Conservation (phyloP, 2,329 filamentous ascomycete genomes). For the Fusarium torreyae region DNA sequence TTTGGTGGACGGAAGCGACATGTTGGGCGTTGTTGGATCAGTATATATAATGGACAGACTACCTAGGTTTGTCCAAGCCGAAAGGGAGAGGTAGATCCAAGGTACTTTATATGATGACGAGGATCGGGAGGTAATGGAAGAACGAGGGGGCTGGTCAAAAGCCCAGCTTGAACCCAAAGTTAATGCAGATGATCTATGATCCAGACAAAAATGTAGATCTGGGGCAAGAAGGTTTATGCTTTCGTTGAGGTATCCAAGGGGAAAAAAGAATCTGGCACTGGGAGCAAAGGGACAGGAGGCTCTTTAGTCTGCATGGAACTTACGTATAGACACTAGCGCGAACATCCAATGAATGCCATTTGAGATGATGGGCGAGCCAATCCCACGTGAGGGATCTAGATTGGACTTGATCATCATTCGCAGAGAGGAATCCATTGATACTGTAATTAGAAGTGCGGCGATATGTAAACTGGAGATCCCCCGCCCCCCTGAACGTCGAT, state of each 20-base stretch:
- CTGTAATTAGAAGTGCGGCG: slow-evolving; percentile 20
- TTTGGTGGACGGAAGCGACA: slow-evolving; percentile 60
- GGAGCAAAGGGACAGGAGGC: slow-evolving; percentile 23
- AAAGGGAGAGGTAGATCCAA: neutral
- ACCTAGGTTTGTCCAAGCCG: slow-evolving; percentile 1
- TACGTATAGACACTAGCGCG: slow-evolving; percentile 22
- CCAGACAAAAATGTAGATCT: slow-evolving; percentile 1
- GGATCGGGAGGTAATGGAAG: neutral
- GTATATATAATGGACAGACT: neutral
- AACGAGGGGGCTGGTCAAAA: slow-evolving; percentile 12
- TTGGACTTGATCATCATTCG: slow-evolving; percentile 33
- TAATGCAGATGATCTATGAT: slow-evolving; percentile 2
- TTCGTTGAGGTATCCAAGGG: slow-evolving; percentile 28
- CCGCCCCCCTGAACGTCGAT: slow-evolving; percentile 34
- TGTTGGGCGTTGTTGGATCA: slow-evolving; percentile 40
- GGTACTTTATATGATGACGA: neutral
- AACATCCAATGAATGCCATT: slow-evolving; percentile 25
- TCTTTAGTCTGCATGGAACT: slow-evolving; percentile 12
- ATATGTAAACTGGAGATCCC: slow-evolving; percentile 12
- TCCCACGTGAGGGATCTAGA: slow-evolving; percentile 34
- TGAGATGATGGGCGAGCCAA: slow-evolving; percentile 24
- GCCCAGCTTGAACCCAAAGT: slow-evolving; percentile 7
- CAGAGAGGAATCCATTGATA: slow-evolving; percentile 7
- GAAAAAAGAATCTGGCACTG: slow-evolving; percentile 12
- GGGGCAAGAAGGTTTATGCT: slow-evolving; percentile 22